A percentile compares a stretch with the other conserved stretches of the same genome.
phyloP scores from a whole-genome alignment of 192 early-diverging fungal genomes.

The Podila horticola region DNA sequence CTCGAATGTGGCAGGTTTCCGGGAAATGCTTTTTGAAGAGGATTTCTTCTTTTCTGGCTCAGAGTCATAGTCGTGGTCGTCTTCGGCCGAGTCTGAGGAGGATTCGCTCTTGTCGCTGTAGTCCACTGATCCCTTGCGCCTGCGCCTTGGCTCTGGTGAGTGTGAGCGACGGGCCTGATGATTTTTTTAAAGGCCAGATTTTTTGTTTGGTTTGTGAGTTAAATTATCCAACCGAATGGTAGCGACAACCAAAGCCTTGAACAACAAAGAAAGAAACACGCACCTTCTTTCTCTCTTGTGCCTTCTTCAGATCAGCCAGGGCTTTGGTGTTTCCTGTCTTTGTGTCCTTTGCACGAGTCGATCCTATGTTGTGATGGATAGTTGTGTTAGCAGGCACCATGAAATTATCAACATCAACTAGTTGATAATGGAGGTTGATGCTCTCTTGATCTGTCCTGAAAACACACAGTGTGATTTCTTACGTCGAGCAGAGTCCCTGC shows the following conservation, averaged over 20 bases:
- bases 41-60: constrained; percentile 42
- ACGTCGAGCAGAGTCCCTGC: constrained; percentile 41
- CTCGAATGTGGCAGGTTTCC: constrained; percentile 65
- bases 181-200: neutral
- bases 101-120: constrained; percentile 45
- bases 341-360: constrained; percentile 61
- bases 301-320: constrained; percentile 62
- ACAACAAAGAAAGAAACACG: neutral
- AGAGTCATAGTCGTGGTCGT: constrained; percentile 36
- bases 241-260: no score
- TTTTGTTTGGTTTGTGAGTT: neutral
- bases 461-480: constrained; percentile 1
- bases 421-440: neutral
- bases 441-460: neutral
- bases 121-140: constrained; percentile 42
- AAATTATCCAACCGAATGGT: neutral
- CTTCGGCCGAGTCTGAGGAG: constrained; percentile 29
- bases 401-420: neutral
- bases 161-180: constrained; percentile 38
- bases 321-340: constrained; percentile 51
- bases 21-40: constrained; percentile 28
- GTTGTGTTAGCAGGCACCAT: neutral
- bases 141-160: constrained; percentile 41
- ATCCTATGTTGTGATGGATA: constrained; percentile 40
- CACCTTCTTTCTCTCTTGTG: constrained; percentile 49